A percentile compares a stretch with the other conserved stretches of the same genome.
These are phyloP conservation scores for Annona squamosa DNA, from an alignment of 164 flowering plant genomes.

Conservation along the genomic window DNA sequence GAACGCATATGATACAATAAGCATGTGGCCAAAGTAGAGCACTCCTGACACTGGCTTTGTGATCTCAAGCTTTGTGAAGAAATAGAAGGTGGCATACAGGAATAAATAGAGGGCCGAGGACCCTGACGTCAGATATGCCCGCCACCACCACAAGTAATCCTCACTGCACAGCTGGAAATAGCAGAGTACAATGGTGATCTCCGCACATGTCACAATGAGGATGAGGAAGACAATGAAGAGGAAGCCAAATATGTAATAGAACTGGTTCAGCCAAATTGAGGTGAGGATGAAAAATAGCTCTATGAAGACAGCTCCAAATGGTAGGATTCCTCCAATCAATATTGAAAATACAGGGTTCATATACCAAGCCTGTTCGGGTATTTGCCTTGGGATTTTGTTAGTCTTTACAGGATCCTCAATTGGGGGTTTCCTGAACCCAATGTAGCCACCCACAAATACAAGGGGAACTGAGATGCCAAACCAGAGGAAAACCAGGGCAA, in stretches of 20 bases:
- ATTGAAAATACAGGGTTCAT: constrained; percentile 70
- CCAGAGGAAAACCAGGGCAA: constrained; percentile 72
- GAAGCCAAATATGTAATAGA: constrained; percentile 92
- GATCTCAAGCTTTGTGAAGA: constrained; percentile 85
- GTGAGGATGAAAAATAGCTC: constrained; percentile 91
- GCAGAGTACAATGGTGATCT: constrained; percentile 87
- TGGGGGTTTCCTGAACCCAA: constrained; percentile 75
- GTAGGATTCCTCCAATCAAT: constrained; percentile 82
- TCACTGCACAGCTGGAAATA: constrained; percentile 97
- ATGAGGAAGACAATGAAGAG: constrained; percentile 84
- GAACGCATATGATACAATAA: constrained; percentile 74
- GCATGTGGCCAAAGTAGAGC: constrained; percentile 86
- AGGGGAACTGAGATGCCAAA: constrained; percentile 90
- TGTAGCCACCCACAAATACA: constrained; percentile 71
- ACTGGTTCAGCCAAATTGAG: constrained; percentile 89
- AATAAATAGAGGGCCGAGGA: constrained; percentile 86
- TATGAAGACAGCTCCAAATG: constrained; percentile 88
- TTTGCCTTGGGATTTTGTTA: constrained; percentile 81
- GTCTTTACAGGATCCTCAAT: constrained; percentile 83
- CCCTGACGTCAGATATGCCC: constrained; percentile 81
- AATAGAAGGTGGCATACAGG: constrained; percentile 79
- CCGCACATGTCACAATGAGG: constrained; percentile 79
- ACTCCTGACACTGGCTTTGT: constrained; percentile 77
- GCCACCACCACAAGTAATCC: constrained; percentile 98
- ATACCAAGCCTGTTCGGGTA: constrained; percentile 89